A percentile compares a stretch with the other conserved stretches of the same genome.
Conservation (phyloP, 2,329 filamentous ascomycete species). For the Neoarthrinium moseri region DNA sequence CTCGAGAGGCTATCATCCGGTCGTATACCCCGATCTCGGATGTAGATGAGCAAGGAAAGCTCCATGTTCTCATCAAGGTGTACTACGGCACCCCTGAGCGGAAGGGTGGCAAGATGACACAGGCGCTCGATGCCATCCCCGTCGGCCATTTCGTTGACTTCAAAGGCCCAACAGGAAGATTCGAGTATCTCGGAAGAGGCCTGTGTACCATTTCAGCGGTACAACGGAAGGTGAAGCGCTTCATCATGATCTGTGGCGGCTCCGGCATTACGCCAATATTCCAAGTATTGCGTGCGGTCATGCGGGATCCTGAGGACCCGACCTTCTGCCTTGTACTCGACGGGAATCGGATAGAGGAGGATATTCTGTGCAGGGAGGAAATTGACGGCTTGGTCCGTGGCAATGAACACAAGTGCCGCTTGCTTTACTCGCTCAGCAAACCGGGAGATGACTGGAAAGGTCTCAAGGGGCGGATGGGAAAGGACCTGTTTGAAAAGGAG, state of each 20-base stretch:
- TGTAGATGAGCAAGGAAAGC: constrained; percentile 53
- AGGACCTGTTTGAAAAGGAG: constrained; percentile 60
- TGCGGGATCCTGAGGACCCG: constrained; percentile 60
- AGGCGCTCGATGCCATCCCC: constrained; percentile 71
- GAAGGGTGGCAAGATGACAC: constrained; percentile 78
- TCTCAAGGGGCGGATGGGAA: constrained; percentile 63
- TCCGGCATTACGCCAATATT: constrained; percentile 93
- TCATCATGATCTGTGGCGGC: constrained; percentile 86
- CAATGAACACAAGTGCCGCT: constrained; percentile 55
- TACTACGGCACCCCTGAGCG: constrained; percentile 62
- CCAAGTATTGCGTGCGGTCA: constrained; percentile 74
- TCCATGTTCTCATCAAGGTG: constrained; percentile 80
- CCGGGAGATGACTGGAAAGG: constrained; percentile 67
- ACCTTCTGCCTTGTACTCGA: constrained; percentile 74
- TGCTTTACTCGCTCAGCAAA: constrained; percentile 70
- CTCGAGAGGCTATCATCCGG: constrained; percentile 72
- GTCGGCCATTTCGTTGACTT: constrained; percentile 75
- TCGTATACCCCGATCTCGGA: constrained; percentile 84
- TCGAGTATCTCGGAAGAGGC: constrained; percentile 73
- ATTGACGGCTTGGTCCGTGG: constrained; percentile 61
- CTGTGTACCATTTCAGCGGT: constrained; percentile 59
- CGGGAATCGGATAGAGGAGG: constrained; percentile 73
- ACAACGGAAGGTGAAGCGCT: constrained; percentile 57
- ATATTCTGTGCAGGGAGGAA: constrained; percentile 78
- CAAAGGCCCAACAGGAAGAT: constrained; percentile 85